Percentiles rank a stretch among this genome's conserved stretches.
phyloP scores from a whole-genome alignment of 352 stramenopile species.

The Pythium sukuiense region DNA sequence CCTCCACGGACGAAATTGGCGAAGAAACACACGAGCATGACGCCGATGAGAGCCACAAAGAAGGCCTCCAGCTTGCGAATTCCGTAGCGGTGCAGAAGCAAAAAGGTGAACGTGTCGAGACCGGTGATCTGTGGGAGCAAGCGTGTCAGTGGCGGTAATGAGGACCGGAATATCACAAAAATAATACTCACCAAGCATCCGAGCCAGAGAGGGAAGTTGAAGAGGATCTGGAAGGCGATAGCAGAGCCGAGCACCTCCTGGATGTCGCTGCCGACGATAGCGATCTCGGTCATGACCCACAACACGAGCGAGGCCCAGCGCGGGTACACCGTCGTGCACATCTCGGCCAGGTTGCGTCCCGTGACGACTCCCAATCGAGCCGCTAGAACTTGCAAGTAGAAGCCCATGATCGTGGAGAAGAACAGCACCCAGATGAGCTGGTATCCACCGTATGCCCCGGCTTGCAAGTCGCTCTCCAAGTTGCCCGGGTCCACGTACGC shows the following conservation, averaged over 20 bases:
- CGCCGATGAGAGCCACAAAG: conserved; percentile 90
- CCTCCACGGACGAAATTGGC: conserved; percentile 88
- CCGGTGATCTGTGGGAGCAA: conserved; percentile 51
- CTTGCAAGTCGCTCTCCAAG: conserved; percentile 95
- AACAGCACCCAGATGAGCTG: conserved; percentile 93
- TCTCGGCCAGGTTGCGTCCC: conserved; percentile 89
- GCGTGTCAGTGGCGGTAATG: neutral
- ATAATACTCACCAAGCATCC: conserved; percentile 66
- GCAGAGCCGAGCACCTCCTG: conserved; percentile 92
- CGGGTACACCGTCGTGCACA: conserved; percentile 82
- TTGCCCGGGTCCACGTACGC: conserved; percentile 96
- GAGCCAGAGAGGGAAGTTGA: conserved; percentile 87
- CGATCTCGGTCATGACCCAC: conserved; percentile 93
- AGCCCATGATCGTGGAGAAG: conserved; percentile 85
- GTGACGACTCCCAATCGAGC: conserved; percentile 91
- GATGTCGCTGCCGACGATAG: conserved; percentile 91
- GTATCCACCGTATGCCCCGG: conserved; percentile 88
- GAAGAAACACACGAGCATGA: conserved; percentile 95
- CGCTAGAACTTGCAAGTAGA: conserved; percentile 94
- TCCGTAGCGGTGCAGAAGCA: conserved; percentile 91
- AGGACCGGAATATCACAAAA: too few species aligned
- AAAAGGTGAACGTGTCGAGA: conserved; percentile 94
- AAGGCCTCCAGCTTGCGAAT: conserved; percentile 93
- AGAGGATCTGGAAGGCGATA: conserved; percentile 91
- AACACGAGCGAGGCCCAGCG: conserved; percentile 73